These are phyloP conservation scores for Trichoderma sp. DNA, from an alignment of 2,329 filamentous ascomycete species.

Conservation along the genomic window DNA sequence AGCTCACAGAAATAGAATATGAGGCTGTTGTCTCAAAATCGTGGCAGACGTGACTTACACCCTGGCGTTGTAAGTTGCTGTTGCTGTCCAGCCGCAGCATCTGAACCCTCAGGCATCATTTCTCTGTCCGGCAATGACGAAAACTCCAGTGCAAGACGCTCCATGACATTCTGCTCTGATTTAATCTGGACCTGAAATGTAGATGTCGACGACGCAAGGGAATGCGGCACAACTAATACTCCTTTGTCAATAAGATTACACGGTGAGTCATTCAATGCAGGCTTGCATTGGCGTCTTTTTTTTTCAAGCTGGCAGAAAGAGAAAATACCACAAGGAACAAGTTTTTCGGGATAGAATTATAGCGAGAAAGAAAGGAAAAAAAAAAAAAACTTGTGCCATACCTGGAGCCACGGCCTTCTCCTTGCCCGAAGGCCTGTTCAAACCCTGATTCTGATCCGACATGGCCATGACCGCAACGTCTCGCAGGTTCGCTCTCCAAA, in stretches of 20 bases:
- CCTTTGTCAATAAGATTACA: not conserved
- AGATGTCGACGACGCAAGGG: not conserved
- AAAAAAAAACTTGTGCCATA: not conserved
- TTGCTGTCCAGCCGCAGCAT: not conserved
- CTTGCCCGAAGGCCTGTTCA: not conserved
- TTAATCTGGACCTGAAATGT: slow-evolving; percentile 26
- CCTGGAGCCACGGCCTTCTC: not conserved
- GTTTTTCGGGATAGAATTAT: not conserved
- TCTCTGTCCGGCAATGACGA: slow-evolving; percentile 37
- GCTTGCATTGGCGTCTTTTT: not conserved
- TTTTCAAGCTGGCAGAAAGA: not conserved
- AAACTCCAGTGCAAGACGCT: slow-evolving; percentile 35
- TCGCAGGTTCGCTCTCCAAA: not conserved
- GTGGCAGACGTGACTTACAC: slow-evolving; percentile 5
- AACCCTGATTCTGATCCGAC: not conserved
- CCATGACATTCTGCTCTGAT: slow-evolving; percentile 37
- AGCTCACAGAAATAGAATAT: not conserved
- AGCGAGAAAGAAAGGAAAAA: not conserved
- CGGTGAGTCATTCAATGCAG: not conserved
- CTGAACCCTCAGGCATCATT: slow-evolving; percentile 5
- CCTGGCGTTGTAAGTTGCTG: slow-evolving; percentile 1
- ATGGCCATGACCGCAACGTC: not conserved
- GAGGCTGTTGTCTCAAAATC: not conserved
- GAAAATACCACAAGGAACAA: not conserved
- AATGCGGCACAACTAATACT: not conserved